phyloP scores from a whole-genome alignment of 139 green algal genomes.

The Picocystis salinarum region DNA sequence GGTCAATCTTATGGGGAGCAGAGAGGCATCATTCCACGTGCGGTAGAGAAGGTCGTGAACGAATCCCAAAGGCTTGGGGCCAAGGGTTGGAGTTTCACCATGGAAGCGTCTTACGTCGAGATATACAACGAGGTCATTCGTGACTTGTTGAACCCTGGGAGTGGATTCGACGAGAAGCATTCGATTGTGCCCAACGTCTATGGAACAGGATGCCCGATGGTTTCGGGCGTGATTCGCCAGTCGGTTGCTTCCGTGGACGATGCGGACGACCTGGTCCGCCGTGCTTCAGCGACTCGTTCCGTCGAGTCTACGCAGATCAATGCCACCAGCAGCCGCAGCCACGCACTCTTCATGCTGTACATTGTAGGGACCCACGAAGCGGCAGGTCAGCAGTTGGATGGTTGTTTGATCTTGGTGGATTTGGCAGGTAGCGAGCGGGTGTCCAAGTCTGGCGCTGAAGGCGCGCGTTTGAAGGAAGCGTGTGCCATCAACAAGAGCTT shows the following conservation, averaged over 20 bases:
- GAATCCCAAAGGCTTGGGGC: conserved; percentile 22
- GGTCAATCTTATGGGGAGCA: conserved; percentile 20
- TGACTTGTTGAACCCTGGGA: conserved; percentile 50
- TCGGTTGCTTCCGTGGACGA: conserved; percentile 25
- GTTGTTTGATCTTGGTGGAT: conserved; percentile 73
- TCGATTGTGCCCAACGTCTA: conserved; percentile 6
- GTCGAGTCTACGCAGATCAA: conserved; percentile 88
- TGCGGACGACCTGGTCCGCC: conserved; percentile 36
- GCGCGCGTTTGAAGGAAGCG: conserved; percentile 63
- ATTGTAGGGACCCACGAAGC: conserved; percentile 59
- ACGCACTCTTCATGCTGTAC: conserved; percentile 91
- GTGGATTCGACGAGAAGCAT: conserved; percentile 31
- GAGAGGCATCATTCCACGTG: conserved; percentile 70
- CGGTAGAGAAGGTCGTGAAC: conserved; percentile 57
- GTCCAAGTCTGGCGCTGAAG: conserved; percentile 27
- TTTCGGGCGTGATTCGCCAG: conserved; percentile 5
- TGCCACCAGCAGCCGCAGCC: conserved; percentile 53
- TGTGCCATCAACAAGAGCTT: conserved; percentile 89
- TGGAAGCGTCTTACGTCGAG: conserved; percentile 79
- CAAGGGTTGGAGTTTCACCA: conserved; percentile 59
- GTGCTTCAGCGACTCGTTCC: conserved; percentile 29
- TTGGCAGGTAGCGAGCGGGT: conserved; percentile 38
- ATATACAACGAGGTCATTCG: conserved; percentile 78
- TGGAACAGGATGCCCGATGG: conserved; percentile 7
- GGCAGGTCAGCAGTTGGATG: conserved; percentile 21